Evolutionary conservation across 345 rosid genomes (phyloP).

Genomic region (Psidium friedrichsthalianum): DNA sequence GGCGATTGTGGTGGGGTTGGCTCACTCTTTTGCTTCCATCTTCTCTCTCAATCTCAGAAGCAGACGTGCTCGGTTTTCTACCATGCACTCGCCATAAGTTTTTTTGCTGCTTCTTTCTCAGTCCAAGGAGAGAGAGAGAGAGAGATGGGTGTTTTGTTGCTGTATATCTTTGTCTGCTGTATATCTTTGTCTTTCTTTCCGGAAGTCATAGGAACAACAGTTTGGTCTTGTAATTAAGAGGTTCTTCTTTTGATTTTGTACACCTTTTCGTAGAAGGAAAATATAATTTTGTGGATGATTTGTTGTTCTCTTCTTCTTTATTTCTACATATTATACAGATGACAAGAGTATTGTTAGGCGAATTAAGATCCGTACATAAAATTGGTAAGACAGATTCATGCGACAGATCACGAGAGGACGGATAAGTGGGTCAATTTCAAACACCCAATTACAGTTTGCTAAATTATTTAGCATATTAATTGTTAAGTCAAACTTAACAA

Average conservation of each 20-base stretch:
- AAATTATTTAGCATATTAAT: not conserved
- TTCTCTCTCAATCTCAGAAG: slow-evolving; percentile 5
- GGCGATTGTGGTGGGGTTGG: slow-evolving; percentile 32
- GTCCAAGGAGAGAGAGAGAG: too few relatives aligned
- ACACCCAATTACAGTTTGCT: not conserved
- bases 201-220: not conserved
- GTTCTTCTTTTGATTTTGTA: not conserved
- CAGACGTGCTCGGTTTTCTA: not conserved
- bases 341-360: not conserved
- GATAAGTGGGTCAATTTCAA: not conserved
- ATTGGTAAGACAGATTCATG: not conserved
- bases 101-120: not conserved
- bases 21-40: slow-evolving; percentile 31
- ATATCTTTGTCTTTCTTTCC: too few relatives aligned
- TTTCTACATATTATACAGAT: not conserved
- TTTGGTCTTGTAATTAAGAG: not conserved
- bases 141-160: not conserved
- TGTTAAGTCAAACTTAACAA: not conserved
- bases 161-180: not conserved
- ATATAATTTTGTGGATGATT: not conserved
- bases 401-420: not conserved
- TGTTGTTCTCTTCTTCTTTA: not conserved
- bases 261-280: not conserved
- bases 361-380: not conserved
- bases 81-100: not conserved